Evolutionary conservation across 2,329 filamentous ascomycete species (phyloP).

Genomic region (Fusarium sp.): DNA sequence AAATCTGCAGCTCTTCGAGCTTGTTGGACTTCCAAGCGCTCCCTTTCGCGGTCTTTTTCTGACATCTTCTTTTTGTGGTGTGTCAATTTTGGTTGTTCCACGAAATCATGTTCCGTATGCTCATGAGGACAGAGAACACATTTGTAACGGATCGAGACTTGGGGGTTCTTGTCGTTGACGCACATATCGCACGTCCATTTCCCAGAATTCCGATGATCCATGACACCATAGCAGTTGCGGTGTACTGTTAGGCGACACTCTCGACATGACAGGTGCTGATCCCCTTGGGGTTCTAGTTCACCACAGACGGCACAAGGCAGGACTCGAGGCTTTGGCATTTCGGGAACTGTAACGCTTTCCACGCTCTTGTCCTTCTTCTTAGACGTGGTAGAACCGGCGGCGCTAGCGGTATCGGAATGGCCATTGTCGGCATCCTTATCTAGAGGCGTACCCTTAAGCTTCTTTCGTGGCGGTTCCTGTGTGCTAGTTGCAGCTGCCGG

Average conservation of each 20-base stretch:
- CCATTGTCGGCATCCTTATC: slow-evolving; percentile 64
- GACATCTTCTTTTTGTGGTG: slow-evolving; percentile 84
- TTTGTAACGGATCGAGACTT: slow-evolving; percentile 93
- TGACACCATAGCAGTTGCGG: slow-evolving; percentile 89
- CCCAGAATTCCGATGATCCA: slow-evolving; percentile 72
- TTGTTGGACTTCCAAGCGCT: slow-evolving; percentile 85
- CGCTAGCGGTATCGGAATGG: slow-evolving; percentile 58
- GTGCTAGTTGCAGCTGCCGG: slow-evolving; percentile 40
- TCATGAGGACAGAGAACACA: slow-evolving; percentile 92
- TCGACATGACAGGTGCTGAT: slow-evolving; percentile 80
- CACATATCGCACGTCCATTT: slow-evolving; percentile 99
- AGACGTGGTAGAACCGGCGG: slow-evolving; percentile 49
- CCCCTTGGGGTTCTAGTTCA: slow-evolving; percentile 75
- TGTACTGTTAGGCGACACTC: slow-evolving; percentile 95
- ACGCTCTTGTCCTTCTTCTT: slow-evolving; percentile 71
- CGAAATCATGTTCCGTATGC: slow-evolving; percentile 82
- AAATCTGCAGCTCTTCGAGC: slow-evolving; percentile 82
- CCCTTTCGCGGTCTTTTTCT: slow-evolving; percentile 90
- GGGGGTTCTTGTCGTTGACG: slow-evolving; percentile 89
- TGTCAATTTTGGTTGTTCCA: slow-evolving; percentile 71
- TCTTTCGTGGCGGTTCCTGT: slow-evolving; percentile 72
- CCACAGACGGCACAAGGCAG: slow-evolving; percentile 89
- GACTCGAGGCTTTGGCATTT: slow-evolving; percentile 80
- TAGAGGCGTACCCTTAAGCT: slow-evolving; percentile 64
- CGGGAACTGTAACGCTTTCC: slow-evolving; percentile 71